Evolutionary conservation across 2,329 filamentous ascomycete species (phyloP), one percentile per base, ranked within the genome.

Genomic region (Orbilia ellipsospora): DNA sequence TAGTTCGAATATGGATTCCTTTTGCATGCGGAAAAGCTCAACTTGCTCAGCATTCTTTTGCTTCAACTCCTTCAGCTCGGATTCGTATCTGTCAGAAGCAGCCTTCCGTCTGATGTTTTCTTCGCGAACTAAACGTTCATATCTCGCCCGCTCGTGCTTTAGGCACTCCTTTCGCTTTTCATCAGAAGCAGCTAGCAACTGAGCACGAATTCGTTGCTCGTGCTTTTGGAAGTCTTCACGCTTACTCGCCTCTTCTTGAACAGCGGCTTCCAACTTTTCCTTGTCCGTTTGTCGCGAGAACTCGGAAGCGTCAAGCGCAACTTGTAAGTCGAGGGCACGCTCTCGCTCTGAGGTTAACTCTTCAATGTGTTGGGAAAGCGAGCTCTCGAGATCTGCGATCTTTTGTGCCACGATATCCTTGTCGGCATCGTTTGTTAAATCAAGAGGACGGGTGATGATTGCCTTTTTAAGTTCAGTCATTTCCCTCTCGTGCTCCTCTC

Each of bases 11-110:
- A 75, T 40, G 6, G 72, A 75, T 18, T 75, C 72, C 54, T 75
- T 75, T 52, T 75, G 72, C 72, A 75, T 69, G 31, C 72, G 72
- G 72, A 75, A 75, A 28, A 75, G 64, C 31, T 75, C 72, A 8
- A 75, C 40, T 23, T 75, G 72, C 16, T 75, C 72, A 4, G 52
- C 60, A 50, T 75, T 75, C 48, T 69, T 75, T 48, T 75, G 72
- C 26, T 75, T 75, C 12, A 75, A 40, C 31, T 75, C 72, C 57
- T 75, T 75, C 26, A 75, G 28, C 20, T 75, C 72, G 26, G 51
- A 48, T 48, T 75, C 72, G n/a, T 75, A 75, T 42, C 72, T 40
- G 42, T 75, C 72, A n/a, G 72, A 75, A 28, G 72, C 72, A 2
- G 72, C 72, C 18, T 75, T 75, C 18, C 72, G 59, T 54, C 72